A percentile compares a stretch with the other conserved stretches of the same genome.
Evolutionary conservation across 257 asterid genomes (phyloP).

Genomic region (Mitragyna speciosa): DNA sequence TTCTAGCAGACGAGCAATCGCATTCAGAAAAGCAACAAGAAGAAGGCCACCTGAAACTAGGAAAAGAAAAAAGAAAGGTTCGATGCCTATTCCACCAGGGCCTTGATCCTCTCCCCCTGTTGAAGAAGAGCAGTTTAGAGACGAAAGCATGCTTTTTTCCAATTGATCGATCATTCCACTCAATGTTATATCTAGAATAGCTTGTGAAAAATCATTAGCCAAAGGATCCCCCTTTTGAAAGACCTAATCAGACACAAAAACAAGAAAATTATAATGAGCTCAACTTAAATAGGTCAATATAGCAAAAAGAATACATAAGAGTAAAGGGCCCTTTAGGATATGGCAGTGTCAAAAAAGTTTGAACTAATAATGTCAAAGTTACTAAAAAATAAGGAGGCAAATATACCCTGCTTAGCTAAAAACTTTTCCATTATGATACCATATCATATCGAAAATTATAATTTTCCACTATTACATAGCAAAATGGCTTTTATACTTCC

Average conservation of each 20-base stretch:
- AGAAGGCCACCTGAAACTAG: conserved; percentile 28
- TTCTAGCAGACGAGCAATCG: conserved; percentile 15
- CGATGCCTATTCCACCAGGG: conserved; percentile 28
- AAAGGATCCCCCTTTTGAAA: conserved; percentile 54
- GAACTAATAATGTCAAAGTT: too few species aligned
- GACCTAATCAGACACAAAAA: conserved; percentile 33
- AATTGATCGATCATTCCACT: conserved; percentile 44
- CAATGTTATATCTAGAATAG: conserved; percentile 48
- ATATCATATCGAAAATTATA: too few species aligned
- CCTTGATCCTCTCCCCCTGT: conserved; percentile 12
- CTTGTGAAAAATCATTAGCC: conserved; percentile 52
- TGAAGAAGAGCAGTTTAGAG: conserved; percentile 36
- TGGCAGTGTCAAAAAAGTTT: too few species aligned
- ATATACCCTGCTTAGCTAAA: too few species aligned
- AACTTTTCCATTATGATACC: too few species aligned
- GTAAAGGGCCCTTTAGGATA: too few species aligned
- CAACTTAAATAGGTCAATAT: too few species aligned
- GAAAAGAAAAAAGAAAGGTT: conserved; percentile 45
- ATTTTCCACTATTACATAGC: too few species aligned
- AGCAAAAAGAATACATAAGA: too few species aligned
- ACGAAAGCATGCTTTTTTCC: conserved; percentile 35
- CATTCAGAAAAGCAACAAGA: conserved; percentile 22
- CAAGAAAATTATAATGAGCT: not conserved
- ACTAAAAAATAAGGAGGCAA: too few species aligned
- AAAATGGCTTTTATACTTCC: too few species aligned